A percentile compares a stretch with the other conserved stretches of the same genome.
These are phyloP conservation scores for Sabuloglossum arenarium DNA, from an alignment of 495 filamentous ascomycete genomes.

Conservation along the genomic window DNA sequence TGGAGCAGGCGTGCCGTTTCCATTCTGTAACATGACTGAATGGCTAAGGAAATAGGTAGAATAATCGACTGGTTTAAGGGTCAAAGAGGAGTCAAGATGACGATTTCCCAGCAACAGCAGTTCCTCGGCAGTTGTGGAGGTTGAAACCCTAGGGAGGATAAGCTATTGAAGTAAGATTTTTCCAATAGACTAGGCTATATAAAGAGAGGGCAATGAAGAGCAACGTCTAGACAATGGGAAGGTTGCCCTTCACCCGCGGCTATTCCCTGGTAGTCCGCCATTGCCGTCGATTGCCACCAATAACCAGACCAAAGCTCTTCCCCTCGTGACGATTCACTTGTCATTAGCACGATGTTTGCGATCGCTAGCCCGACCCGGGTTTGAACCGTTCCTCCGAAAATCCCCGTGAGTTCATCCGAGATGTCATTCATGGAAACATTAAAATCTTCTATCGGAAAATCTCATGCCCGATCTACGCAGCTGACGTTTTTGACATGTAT, in stretches of 20 bases:
- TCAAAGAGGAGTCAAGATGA: neutral
- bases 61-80: neutral
- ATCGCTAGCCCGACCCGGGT: neutral
- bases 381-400: neutral
- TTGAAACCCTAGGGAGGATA: neutral
- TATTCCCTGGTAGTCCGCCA: neutral
- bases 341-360: neutral
- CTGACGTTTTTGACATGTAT: neutral
- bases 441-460: neutral
- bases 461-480: neutral
- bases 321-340: neutral
- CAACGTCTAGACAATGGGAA: neutral
- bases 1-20: slow-evolving; percentile 21
- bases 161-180: neutral
- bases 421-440: neutral
- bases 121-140: neutral
- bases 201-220: neutral
- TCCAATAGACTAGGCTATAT: neutral
- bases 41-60: neutral
- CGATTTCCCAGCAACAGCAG: neutral
- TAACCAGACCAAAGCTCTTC: neutral
- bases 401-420: neutral
- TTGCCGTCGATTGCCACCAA: slow-evolving; percentile 3
- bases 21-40: slow-evolving; percentile 19
- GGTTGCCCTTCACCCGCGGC: neutral